phyloP scores from a whole-genome alignment of 2,329 filamentous ascomycete genomes.

The Pestalotiopsis sp. region DNA sequence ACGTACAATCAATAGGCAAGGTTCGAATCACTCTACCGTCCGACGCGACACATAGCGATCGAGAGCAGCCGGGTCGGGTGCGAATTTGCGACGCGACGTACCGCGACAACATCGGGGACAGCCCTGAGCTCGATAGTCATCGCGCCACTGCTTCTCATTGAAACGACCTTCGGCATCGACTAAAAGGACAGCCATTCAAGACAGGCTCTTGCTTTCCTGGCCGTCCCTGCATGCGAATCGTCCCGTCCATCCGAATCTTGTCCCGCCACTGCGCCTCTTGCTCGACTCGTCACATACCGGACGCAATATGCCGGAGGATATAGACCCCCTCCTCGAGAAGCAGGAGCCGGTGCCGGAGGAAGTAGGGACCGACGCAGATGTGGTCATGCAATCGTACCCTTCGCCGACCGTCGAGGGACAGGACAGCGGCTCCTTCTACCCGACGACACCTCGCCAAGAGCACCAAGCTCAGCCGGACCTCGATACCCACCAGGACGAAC shows the following conservation, averaged over 20 bases:
- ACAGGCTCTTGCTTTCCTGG: background rate
- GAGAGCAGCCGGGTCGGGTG: background rate
- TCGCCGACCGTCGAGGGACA: slow-evolving; percentile 47
- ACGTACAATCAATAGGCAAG: background rate
- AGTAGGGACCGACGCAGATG: slow-evolving; percentile 14
- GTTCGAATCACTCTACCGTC: background rate
- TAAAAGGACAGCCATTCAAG: background rate
- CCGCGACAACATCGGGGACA: background rate
- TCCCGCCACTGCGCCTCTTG: background rate
- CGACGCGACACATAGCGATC: background rate
- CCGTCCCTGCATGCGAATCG: background rate
- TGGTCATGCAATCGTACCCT: slow-evolving; percentile 44
- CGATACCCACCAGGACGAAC: slow-evolving; percentile 23
- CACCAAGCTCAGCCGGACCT: slow-evolving; percentile 27
- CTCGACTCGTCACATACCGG: background rate
- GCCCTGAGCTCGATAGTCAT: background rate
- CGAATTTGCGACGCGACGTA: background rate
- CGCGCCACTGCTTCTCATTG: background rate
- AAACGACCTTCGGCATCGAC: background rate
- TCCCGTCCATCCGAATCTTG: background rate
- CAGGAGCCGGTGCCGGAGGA: slow-evolving; percentile 22
- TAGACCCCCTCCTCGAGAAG: slow-evolving; percentile 28
- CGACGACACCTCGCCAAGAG: slow-evolving; percentile 30
- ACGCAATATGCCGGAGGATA: slow-evolving; percentile 24
- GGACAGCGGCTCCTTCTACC: slow-evolving; percentile 46